Percentiles rank a stretch among this genome's conserved stretches.
Conservation (phyloP, 306 rosid species). For the Acacia acuminata region DNA sequence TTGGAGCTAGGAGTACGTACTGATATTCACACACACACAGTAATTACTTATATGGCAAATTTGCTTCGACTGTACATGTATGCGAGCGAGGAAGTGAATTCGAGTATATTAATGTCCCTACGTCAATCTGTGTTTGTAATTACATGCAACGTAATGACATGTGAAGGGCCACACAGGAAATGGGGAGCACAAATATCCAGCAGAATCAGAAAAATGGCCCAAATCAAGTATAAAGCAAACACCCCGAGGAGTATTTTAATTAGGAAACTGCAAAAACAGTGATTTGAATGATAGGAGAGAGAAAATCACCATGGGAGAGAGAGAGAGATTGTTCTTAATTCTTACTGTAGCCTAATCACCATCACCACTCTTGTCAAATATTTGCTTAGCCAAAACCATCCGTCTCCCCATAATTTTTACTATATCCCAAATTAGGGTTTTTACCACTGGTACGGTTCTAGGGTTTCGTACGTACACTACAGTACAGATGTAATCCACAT, state of each 20-base stretch:
- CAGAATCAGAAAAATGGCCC: constrained; percentile 55
- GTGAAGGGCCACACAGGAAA: constrained; percentile 27
- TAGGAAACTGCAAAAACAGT: constrained; percentile 53
- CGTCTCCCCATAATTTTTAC: not conserved
- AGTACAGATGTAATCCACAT: not conserved
- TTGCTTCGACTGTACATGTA: not conserved
- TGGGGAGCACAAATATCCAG: constrained; percentile 68
- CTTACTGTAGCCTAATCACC: constrained; percentile 34
- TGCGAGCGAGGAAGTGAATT: not conserved
- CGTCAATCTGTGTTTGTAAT: constrained; percentile 43
- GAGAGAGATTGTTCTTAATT: constrained; percentile 23
- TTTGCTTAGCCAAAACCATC: not conserved
- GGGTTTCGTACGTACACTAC: constrained; percentile 43
- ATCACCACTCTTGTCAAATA: not conserved
- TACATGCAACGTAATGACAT: constrained; percentile 55
- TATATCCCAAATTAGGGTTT: constrained; percentile 55
- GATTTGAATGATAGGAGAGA: constrained; percentile 59
- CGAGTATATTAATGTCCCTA: constrained; percentile 24
- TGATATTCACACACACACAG: not conserved
- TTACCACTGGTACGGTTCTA: constrained; percentile 31
- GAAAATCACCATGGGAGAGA: constrained; percentile 31
- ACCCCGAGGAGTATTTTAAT: constrained; percentile 50
- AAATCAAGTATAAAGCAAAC: constrained; percentile 51
- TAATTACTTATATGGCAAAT: constrained; percentile 8
- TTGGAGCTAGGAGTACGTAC: not conserved